Conservation (phyloP, 1,139 yeast genomes). For the Casaregolazyma suthepensis region DNA sequence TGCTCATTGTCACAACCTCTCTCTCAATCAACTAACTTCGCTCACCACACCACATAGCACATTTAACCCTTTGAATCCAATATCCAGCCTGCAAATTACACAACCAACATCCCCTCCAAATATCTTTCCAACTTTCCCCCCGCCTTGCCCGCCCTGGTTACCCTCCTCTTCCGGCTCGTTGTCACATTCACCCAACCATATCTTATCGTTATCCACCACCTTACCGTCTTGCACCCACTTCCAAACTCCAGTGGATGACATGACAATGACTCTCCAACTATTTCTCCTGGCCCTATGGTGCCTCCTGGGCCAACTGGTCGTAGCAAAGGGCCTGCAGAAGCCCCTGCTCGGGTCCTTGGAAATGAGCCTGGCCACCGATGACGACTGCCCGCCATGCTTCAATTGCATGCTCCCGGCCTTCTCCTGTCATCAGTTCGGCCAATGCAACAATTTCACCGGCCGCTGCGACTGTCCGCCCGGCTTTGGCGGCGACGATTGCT, state of each 20-base stretch:
- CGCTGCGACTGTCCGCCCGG: constrained; percentile 90
- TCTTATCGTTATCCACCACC: background rate
- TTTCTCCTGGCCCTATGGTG: background rate
- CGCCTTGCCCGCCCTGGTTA: background rate
- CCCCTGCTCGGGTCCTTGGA: background rate
- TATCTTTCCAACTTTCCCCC: too few species aligned
- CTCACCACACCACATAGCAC: too few species aligned
- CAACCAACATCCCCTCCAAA: too few species aligned
- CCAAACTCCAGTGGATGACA: background rate
- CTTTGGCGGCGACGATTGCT: constrained; percentile 90
- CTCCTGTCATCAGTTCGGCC: constrained; percentile 82
- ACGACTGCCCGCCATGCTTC: constrained; percentile 44
- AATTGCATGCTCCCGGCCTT: constrained; percentile 91
- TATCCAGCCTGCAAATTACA: too few species aligned
- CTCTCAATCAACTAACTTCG: too few species aligned
- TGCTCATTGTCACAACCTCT: too few species aligned
- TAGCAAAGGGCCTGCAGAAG: background rate
- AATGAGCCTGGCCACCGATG: constrained; percentile 6
- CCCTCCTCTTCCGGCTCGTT: background rate
- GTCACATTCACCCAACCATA: background rate
- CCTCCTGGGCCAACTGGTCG: background rate
- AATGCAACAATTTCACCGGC: constrained; percentile 82
- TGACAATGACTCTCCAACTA: background rate
- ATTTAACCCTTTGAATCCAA: too few species aligned
- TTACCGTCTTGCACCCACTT: background rate